Evolutionary conservation across 2,329 filamentous ascomycete genomes (phyloP), one percentile per base, ranked within the genome.

Genomic region (Diaporthe helianthi): DNA sequence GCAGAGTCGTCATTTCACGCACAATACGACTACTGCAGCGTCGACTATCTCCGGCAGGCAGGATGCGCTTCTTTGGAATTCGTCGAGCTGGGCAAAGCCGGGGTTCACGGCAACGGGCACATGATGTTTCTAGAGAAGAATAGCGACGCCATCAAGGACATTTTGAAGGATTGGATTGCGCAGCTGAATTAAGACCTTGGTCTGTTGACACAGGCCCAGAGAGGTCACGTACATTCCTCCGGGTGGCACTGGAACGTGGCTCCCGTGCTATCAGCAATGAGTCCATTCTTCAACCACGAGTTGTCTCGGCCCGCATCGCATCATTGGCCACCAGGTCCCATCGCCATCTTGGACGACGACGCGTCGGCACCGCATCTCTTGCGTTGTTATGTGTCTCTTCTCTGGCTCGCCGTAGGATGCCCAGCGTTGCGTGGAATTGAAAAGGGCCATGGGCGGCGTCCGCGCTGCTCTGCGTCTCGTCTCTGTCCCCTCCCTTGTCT

Each of bases 71-170:
- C 58, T 49, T 33, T 63, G 58, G 44, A 49, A 36, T 33, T 49
- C 31, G 29, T 72, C 73, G 24, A 70, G 51, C 76, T 85, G 26
- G 77, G 69, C 7, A 76, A 81, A 36, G 73, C 74, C 8, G 81
- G 80, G 4, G 78, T 84, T 44, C 72, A 75, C 46, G 83, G 83
- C 9, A 85, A 85, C 69, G 82, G 80, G 0, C 83, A 85, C 75
- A 80, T 85, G 79, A 79, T 83, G 68, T 83, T 85, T 70, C 75
- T 85, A 76, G 83, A 85, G 76, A 80, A 79, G 76, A 85, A 85
- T 72, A 84, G 80, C 66, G 74, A 80, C 69, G 71, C 78, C 52
- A 81, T 84, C 41, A 41, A 63, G 55, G 29, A 31, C 19, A 24
- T 63, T 19, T 17, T 63, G 12, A 29, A 63, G 58, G 58, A 63